Evolutionary conservation across 257 asterid species (phyloP), one percentile per base, ranked within the genome.

Genomic region (Lycium barbarum): DNA sequence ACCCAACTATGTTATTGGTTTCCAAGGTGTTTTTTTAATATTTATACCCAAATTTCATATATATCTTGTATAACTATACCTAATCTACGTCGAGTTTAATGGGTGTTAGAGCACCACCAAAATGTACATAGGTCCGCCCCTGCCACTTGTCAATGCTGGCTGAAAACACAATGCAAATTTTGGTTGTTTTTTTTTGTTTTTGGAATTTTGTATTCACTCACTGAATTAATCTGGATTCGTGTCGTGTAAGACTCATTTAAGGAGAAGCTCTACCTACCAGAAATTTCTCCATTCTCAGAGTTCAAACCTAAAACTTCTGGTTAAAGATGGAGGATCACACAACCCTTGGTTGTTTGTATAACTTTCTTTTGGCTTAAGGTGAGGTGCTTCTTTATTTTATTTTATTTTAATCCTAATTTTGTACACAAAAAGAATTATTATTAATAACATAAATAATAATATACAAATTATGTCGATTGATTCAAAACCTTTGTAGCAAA

Each of bases 401-500:
- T 70, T 3, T 70, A 7, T 71, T 15, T 8, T 38, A 71, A 40
- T 70, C 54, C 38, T 40, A 40, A 8, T 40, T 17, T 70, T 70
- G 15, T 8, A 9, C 9, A 58, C 1, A 58, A 58, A 58, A 58
- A 5, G 26, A 5, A 58, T 6, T 17, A 18, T 6, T 1, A 15
- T 15, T 55, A 5, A 57, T 17, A 63, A 63, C 73, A 26, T 35
- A 66, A 35, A 13, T 3, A 67, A 67, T 63, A 9, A 62, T 1
- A 45, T n/a, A 9, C 5, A 47, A 73, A 47, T 26, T 22, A 51
- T 22, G 9, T 51, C 4, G 63, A 76, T 7, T 76, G 45, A 76
- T 49, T 76, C 81, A 26, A 76, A 76, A 13, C 47, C 81, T 22
- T 76, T 26, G 4, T 51, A 22, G 62, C 63, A 76, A 76, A 51